Base-by-base conservation (phyloP, 73 alveolate species). In the Vitrella brassicaformis region DNA sequence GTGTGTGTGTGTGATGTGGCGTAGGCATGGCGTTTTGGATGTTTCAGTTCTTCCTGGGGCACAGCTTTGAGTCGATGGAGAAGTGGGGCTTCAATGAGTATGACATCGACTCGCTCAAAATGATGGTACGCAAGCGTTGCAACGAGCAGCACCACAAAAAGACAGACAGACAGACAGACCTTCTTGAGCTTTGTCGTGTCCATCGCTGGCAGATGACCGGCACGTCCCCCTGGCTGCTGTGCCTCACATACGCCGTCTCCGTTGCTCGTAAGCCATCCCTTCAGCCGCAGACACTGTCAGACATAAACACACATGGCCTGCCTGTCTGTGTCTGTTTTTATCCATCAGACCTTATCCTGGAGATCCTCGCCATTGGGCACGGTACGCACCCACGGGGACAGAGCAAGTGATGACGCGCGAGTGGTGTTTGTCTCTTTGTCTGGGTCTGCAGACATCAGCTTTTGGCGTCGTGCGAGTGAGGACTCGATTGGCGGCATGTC, bases 401-500 rank as follows among this genome's bases (percentile, higher is more conserved):
- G n/a, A n/a, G n/a, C n/a, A n/a, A n/a, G n/a, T n/a, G n/a, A n/a
- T n/a, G n/a, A n/a, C n/a, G n/a, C n/a, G n/a, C n/a, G n/a, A n/a
- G n/a, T n/a, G n/a, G n/a, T 39, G 22, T 39, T 39, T 39, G 22
- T 39, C 56, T 39, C 56, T 39, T 14, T 39, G 22, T 39, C 56
- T 39, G 56, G 22, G 56, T 39, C 22, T 14, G 56, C 56, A 4
- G 22, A 14, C 56, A 39, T 4, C 14, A 8, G 4, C 56, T 39
- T 4, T 39, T 14, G 14, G 56, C 56, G 22, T 39, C 56, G 4
- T 39, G 4, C 14, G 4, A 8, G 22, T 39, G 22, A 4, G 22
- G 4, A 14, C 14, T 14, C 14, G 56, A 8, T 14, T 39, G 56
- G 4, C 14, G 4, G 56, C 56, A 82, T 87, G 31, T 73, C 86